phyloP scores from a whole-genome alignment of 768 basidiomycete species.

The Rhodotorula toruloides region DNA sequence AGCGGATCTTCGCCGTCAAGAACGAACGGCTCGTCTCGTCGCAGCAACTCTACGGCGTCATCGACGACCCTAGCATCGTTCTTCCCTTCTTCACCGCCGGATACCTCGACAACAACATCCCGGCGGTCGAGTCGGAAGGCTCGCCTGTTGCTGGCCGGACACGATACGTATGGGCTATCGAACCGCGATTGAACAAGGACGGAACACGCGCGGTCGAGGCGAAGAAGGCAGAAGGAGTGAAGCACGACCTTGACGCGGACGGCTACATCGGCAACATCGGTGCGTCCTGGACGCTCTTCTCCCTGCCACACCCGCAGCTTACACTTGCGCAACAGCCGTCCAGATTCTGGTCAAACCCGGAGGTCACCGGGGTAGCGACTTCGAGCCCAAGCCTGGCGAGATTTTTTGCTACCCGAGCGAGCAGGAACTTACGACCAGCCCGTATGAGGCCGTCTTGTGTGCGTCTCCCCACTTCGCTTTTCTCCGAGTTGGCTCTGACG shows the following conservation, averaged over 20 bases:
- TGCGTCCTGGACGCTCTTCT: neutral
- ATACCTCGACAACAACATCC: neutral
- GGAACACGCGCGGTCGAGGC: neutral
- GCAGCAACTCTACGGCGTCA: conserved; percentile 5
- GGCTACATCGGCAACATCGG: conserved; percentile 21
- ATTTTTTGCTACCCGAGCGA: neutral
- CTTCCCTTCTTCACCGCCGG: neutral
- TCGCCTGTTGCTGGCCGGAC: neutral
- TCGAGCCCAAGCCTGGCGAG: neutral
- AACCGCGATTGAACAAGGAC: conserved; percentile 2
- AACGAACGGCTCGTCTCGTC: neutral
- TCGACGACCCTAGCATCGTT: neutral
- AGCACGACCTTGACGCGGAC: conserved; percentile 1
- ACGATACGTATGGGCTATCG: conserved; percentile 15
- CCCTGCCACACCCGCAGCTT: neutral
- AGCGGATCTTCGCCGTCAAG: neutral
- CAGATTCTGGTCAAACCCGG: too few relatives aligned
- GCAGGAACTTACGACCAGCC: neutral
- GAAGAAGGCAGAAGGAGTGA: neutral
- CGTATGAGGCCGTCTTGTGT: neutral
- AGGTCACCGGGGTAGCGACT: too few relatives aligned
- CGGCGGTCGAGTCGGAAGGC: neutral
- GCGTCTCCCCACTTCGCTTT: neutral
- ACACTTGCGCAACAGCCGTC: too few relatives aligned
- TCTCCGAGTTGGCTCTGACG: neutral